Evolutionary conservation across 345 rosid genomes (phyloP), one percentile per base, ranked within the genome.

Genomic region (Melastoma malabathricum): DNA sequence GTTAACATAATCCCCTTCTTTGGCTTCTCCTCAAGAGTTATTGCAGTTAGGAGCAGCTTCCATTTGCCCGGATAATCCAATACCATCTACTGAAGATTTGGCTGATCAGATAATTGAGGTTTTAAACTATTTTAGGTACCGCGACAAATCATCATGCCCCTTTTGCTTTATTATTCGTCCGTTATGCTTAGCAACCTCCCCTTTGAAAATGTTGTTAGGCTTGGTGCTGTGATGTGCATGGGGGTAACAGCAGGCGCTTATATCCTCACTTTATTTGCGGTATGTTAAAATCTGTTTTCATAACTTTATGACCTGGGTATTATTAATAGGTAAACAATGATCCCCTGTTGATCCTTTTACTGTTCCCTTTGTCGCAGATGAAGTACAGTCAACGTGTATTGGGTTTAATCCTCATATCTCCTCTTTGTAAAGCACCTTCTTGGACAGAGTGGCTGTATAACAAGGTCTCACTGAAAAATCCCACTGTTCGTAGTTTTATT

Each of bases 221-320:
- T 87, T 51, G 88, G 81, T 47, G 68, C 84, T 45, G 96, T 92
- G 41, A 92, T 87, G 95, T 92, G 98, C 67, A 81, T 87, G 93
- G 98, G 96, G 57, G 87, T 87, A 45, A 82, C 95, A 14, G 93
- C 95, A 1, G 95, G 98, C 65, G 98, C 97, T 59, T 87, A 84
- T 75, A 64, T 92, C 60, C 83, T 92, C 61, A 79, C 82, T 43
- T 68, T 84, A 44, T 92, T 92, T 68, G 97, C 95, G 14, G 96
- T 90, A 90, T 38, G 86, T 57, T 70, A 5, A 1, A 34, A 6
- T 7, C 12, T 2, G 12, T 34, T 61, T 38, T 14, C 48, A 16
- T 12, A 5, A 58, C 38, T 57, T 49, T 27, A 20, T 23, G 43
- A 44, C 10, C 1, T 38, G 22, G 23, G 34, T 44, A 43, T 23